Evolutionary conservation across 495 filamentous ascomycete genomes (phyloP).

Genomic region (Neurospora sp.): DNA sequence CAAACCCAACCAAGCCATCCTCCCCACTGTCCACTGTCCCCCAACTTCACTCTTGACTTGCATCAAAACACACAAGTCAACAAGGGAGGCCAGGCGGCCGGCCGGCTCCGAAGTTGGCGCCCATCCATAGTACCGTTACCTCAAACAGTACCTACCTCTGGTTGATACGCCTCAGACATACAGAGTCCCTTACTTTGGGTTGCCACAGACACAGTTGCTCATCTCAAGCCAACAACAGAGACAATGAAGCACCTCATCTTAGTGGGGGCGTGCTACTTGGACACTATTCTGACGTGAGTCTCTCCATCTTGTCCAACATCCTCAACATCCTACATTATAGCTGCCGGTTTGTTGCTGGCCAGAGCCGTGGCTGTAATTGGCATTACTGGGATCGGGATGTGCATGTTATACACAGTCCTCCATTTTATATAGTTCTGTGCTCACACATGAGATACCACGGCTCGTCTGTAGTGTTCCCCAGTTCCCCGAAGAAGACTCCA

Average conservation of each 20-base stretch:
- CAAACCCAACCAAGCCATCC: background rate
- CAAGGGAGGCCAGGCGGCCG: background rate
- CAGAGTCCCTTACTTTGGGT: background rate
- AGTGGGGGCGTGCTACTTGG: conserved; percentile 56
- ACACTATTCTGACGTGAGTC: conserved; percentile 56
- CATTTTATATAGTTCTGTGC: conserved; percentile 6
- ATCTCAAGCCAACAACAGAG: background rate
- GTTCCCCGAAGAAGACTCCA: conserved; percentile 61
- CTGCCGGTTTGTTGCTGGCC: background rate
- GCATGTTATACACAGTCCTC: background rate
- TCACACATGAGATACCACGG: conserved; percentile 10
- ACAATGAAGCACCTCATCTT: conserved; percentile 42
- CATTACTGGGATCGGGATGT: background rate
- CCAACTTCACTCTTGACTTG: background rate
- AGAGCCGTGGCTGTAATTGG: background rate
- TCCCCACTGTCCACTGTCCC: background rate
- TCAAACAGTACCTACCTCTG: background rate
- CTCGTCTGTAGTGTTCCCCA: conserved; percentile 43
- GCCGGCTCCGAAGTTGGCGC: background rate
- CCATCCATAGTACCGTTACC: background rate
- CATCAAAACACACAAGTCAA: background rate
- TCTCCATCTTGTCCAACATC: background rate
- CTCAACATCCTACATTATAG: background rate
- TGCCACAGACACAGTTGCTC: background rate
- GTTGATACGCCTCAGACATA: background rate